Base-by-base conservation (phyloP, 495 filamentous ascomycete species). In the Articulospora tetracladia region DNA sequence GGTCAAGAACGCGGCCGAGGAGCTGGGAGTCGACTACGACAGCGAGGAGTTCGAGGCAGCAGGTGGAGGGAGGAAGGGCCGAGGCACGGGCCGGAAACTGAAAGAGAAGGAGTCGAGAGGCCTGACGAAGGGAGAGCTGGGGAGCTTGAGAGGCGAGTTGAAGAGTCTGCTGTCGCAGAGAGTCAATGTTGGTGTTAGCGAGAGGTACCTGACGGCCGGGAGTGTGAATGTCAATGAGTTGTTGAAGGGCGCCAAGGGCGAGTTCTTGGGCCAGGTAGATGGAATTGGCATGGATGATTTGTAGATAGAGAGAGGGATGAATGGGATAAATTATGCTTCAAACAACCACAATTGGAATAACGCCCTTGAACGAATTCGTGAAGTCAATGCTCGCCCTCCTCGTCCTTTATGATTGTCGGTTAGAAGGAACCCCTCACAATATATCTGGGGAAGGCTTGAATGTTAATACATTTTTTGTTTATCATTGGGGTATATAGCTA, bases 1-100 rank as follows among this genome's bases (percentile, higher is more conserved):
- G 88, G 72, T 98, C 56, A 82, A 82, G 32, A 80, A 79, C 13
- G 94, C 93, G 0, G 95, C 94, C 1, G 92, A 97, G 53, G 94
- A 98, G 62, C 81, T 98, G 2, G 94, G 94, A 1, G 89, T 98
- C 6, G 94, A 97, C 24, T 93, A 93, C 67, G 91, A 97, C 67
- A 89, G 86, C 62, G 92, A 97, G 22, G 90, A 92, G 51, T 86
- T 94, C 51, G 86, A 88, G 60, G 73, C 77, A 41, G 78, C 74
- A 12, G 80, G 82, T 12, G 82, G 82, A 54, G 84, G 86, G 7
- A 83, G 89, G 41, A 73, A 79, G 27, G 89, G 90, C 58, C 76
- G 82, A 53, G 83, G 87, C 25, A 78, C 73, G 22, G 90, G 87
- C 10, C 79, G 89, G 60, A 87, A 89, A 69, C 77, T 86, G 71